Percentiles rank a stretch among this genome's conserved stretches.
Conservation (phyloP, 192 early-diverging fungal genomes). For the Obelidium mucronatum region DNA sequence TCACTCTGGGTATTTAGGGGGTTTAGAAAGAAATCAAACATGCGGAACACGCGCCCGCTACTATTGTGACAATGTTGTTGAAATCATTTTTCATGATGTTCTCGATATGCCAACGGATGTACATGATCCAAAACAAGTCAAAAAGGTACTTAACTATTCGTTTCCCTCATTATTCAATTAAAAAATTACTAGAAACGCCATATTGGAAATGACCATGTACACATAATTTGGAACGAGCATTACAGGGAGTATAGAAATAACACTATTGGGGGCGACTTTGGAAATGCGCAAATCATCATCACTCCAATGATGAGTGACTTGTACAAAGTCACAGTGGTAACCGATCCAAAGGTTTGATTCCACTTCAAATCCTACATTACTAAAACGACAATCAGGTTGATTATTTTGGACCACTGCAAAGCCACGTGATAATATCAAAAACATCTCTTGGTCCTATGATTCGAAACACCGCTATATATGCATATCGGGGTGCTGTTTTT, state of each 20-base stretch:
- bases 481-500: slow-evolving; percentile 49
- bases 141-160: slow-evolving; percentile 73
- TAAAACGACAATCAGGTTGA: slow-evolving; percentile 54
- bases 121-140: slow-evolving; percentile 83
- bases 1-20: slow-evolving; percentile 87
- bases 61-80: slow-evolving; percentile 81
- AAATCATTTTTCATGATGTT: slow-evolving; percentile 93
- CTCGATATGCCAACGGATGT: slow-evolving; percentile 85
- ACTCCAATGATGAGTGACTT: slow-evolving; percentile 79
- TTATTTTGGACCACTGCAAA: slow-evolving; percentile 86
- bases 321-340: slow-evolving; percentile 61
- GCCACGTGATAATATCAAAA: slow-evolving; percentile 80
- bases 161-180: not conserved
- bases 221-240: slow-evolving; percentile 98
- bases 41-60: slow-evolving; percentile 83
- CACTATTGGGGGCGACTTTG: slow-evolving; percentile 98
- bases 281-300: slow-evolving; percentile 92
- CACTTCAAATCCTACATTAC: not conserved
- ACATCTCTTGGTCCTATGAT: slow-evolving; percentile 78
- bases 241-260: slow-evolving; percentile 80
- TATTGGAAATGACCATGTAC: slow-evolving; percentile 98
- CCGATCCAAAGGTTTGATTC: slow-evolving; percentile 58
- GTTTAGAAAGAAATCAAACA: slow-evolving; percentile 79
- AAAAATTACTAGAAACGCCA: slow-evolving; percentile 82
- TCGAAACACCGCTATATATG: slow-evolving; percentile 83